A percentile compares a stretch with the other conserved stretches of the same genome.
Evolutionary conservation across 768 basidiomycete genomes (phyloP).

Genomic region (Nevesoporus exiguus): DNA sequence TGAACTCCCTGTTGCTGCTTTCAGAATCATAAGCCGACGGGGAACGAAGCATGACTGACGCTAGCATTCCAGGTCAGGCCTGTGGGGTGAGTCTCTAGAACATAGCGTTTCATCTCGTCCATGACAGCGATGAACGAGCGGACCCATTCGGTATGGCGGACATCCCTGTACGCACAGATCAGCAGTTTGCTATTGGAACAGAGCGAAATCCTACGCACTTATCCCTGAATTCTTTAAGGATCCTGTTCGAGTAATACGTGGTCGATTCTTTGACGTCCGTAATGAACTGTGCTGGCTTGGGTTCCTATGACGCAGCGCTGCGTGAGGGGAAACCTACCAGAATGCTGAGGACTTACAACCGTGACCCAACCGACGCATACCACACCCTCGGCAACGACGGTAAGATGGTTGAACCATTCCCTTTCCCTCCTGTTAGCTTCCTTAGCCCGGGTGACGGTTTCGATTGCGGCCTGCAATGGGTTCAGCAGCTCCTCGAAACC

Average conservation of each 20-base stretch:
- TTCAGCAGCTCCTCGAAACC: conserved; percentile 54
- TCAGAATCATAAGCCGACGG: neutral
- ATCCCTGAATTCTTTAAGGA: conserved; percentile 91
- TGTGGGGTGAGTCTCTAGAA: conserved; percentile 80
- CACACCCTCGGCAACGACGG: conserved; percentile 77
- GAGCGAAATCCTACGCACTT: conserved; percentile 53
- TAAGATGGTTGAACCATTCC: conserved; percentile 81
- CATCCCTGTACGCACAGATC: conserved; percentile 53
- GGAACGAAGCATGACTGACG: conserved; percentile 37
- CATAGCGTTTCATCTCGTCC: conserved; percentile 78
- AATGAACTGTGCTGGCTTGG: conserved; percentile 80
- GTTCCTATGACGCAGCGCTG: conserved; percentile 39
- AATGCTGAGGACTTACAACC: conserved; percentile 48
- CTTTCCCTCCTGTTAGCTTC: conserved; percentile 76
- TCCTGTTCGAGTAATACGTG: conserved; percentile 83
- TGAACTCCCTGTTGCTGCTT: conserved; percentile 48
- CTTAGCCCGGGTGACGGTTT: conserved; percentile 75
- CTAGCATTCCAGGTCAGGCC: conserved; percentile 88
- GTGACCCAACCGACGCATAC: conserved; percentile 86
- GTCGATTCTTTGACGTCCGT: conserved; percentile 81
- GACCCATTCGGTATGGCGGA: conserved; percentile 88
- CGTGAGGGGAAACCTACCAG: neutral
- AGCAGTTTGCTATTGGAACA: neutral
- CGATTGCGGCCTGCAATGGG: conserved; percentile 70
- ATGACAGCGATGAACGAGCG: conserved; percentile 64